phyloP scores from a whole-genome alignment of 495 filamentous ascomycete genomes.

The Podospora comata region DNA sequence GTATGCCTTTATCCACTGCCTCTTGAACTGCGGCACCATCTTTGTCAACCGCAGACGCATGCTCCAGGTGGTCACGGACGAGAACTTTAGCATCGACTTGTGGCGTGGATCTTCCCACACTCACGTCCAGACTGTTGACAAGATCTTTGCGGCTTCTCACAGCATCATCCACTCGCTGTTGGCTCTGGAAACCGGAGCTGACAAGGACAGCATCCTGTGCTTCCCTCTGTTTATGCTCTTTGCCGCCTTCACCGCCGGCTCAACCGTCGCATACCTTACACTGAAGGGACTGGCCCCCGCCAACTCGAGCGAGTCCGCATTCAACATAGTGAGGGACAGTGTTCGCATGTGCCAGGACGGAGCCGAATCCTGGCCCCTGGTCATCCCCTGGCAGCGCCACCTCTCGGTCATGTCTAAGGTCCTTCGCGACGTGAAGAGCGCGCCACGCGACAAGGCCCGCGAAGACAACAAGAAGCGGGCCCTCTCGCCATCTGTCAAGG shows the following conservation, averaged over 20 bases:
- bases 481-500: constrained; percentile 42
- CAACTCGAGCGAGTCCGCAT: constrained; percentile 46
- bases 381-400: constrained; percentile 51
- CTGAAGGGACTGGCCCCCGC: constrained; percentile 47
- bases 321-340: constrained; percentile 46
- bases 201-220: constrained; percentile 49
- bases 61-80: constrained; percentile 46
- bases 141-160: constrained; percentile 49
- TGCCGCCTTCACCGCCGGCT: constrained; percentile 50
- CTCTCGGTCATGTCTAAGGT: constrained; percentile 51
- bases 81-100: constrained; percentile 43
- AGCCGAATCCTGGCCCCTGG: constrained; percentile 47
- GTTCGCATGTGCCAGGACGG: constrained; percentile 49
- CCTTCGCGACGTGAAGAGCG: constrained; percentile 38
- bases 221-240: constrained; percentile 54
- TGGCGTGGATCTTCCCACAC: constrained; percentile 42
- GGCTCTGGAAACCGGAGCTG: constrained; percentile 44
- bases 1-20: constrained; percentile 51
- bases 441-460: constrained; percentile 23
- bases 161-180: constrained; percentile 46
- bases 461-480: constrained; percentile 31
- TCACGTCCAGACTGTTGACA: constrained; percentile 42
- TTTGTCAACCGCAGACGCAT: constrained; percentile 52
- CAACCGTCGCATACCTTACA: constrained; percentile 49
- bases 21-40: constrained; percentile 50